Percentiles rank a stretch among this genome's conserved stretches.
phyloP scores from a whole-genome alignment of 2,329 filamentous ascomycete genomes.

The Stachybotrys chartarum region DNA sequence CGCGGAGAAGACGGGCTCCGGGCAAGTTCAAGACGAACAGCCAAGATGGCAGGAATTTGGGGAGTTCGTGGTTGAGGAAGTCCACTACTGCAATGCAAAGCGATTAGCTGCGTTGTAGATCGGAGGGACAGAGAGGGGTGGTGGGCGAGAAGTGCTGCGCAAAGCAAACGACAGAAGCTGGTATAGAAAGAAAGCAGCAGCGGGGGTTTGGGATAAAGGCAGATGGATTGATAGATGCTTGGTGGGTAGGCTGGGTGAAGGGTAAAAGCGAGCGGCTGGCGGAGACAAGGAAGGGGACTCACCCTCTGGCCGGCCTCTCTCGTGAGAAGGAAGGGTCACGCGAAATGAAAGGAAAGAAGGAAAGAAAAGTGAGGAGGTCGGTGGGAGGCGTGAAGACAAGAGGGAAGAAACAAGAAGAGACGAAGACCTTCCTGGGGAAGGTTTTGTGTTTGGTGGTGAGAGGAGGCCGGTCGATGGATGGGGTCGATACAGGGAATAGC shows the following conservation, averaged over 20 bases:
- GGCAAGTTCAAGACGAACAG: slow-evolving; percentile 4
- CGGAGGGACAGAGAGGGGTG: slow-evolving; percentile 5
- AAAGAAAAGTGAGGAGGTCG: slow-evolving; percentile 24
- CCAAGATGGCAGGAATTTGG: slow-evolving; percentile 9
- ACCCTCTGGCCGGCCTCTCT: slow-evolving; percentile 2
- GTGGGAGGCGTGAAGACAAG: slow-evolving; percentile 25
- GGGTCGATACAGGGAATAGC: slow-evolving; percentile 17
- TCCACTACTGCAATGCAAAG: slow-evolving; percentile 24
- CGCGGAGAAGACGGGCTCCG: neutral
- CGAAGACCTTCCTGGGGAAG: slow-evolving; percentile 16
- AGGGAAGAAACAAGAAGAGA: slow-evolving; percentile 17
- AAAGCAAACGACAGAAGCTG: neutral
- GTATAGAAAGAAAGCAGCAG: slow-evolving; percentile 1
- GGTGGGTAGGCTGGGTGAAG: slow-evolving; percentile 1
- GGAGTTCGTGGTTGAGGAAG: slow-evolving; percentile 10
- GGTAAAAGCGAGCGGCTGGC: slow-evolving; percentile 8
- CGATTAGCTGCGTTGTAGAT: slow-evolving; percentile 22
- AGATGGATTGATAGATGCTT: slow-evolving; percentile 5
- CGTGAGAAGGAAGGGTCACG: slow-evolving; percentile 24
- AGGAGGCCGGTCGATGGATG: slow-evolving; percentile 10
- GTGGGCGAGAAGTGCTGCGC: neutral
- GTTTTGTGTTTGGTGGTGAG: slow-evolving; percentile 26
- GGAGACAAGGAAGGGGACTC: slow-evolving; percentile 17
- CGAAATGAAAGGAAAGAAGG: slow-evolving; percentile 21
- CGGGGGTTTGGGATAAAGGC: slow-evolving; percentile 4